Conservation (phyloP, 2,329 filamentous ascomycete genomes). For the Escovopsis weberi region DNA sequence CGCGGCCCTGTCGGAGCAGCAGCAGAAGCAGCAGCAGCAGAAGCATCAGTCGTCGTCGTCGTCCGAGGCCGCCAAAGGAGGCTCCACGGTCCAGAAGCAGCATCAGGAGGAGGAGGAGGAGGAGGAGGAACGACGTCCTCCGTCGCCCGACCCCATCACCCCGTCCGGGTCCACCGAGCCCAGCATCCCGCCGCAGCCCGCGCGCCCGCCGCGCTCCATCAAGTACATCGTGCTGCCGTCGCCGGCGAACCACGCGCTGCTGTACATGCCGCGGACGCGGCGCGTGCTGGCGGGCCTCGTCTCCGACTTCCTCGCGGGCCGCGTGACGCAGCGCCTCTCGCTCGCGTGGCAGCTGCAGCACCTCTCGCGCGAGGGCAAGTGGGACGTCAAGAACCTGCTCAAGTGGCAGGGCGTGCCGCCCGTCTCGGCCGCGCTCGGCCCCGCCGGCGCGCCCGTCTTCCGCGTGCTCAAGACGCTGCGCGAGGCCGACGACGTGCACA, state of each 20-base stretch:
- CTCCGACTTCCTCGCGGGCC: slow-evolving; percentile 61
- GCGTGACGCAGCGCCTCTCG: slow-evolving; percentile 64
- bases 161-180: slow-evolving; percentile 32
- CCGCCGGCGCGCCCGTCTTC: slow-evolving; percentile 43
- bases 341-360: slow-evolving; percentile 86
- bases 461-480: slow-evolving; percentile 86
- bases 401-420: slow-evolving; percentile 78
- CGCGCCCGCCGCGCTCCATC: slow-evolving; percentile 39
- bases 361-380: slow-evolving; percentile 80
- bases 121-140: background rate
- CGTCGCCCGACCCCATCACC: slow-evolving; percentile 18
- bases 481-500: slow-evolving; percentile 74
- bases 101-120: too few relatives aligned
- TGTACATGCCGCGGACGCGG: slow-evolving; percentile 64
- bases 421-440: slow-evolving; percentile 62
- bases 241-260: slow-evolving; percentile 69
- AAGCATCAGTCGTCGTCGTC: too few relatives aligned
- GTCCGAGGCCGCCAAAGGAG: slow-evolving; percentile 25
- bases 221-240: slow-evolving; percentile 57
- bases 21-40: too few relatives aligned
- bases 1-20: too few relatives aligned
- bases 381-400: slow-evolving; percentile 90
- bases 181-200: slow-evolving; percentile 32
- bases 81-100: slow-evolving; percentile 10
- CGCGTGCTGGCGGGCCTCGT: slow-evolving; percentile 69